phyloP scores from a whole-genome alignment of 2,329 filamentous ascomycete genomes.

The Verticillium nonalfalfae region DNA sequence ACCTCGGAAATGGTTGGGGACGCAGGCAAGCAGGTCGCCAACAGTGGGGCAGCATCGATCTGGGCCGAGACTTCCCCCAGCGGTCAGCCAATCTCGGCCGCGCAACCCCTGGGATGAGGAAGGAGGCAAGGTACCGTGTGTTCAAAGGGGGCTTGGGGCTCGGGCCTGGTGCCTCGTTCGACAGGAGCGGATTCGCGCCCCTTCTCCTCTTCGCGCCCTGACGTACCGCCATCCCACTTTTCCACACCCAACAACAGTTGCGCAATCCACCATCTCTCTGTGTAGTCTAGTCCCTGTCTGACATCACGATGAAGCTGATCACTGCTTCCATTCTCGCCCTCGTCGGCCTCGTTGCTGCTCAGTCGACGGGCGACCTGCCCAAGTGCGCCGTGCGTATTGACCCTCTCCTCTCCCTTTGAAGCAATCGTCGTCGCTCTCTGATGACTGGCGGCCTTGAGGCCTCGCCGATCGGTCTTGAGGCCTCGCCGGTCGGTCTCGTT shows the following conservation, averaged over 20 bases:
- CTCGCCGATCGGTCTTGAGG: not conserved
- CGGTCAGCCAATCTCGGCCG: not conserved
- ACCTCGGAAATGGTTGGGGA: not conserved
- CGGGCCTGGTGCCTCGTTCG: not conserved
- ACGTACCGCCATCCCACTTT: not conserved
- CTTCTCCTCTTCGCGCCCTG: not conserved
- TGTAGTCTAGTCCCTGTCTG: not conserved
- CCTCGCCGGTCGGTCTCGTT: conserved; percentile 1
- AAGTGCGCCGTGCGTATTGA: conserved; percentile 28
- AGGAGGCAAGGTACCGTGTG: not conserved
- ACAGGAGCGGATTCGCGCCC: not conserved
- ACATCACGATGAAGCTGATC: conserved; percentile 26
- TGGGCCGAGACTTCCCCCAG: not conserved
- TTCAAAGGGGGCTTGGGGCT: not conserved
- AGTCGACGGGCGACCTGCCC: conserved; percentile 23
- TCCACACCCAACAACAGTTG: not conserved
- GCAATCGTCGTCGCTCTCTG: not conserved
- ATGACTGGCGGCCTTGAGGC: not conserved
- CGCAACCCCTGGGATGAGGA: not conserved
- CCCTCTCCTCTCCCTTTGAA: not conserved
- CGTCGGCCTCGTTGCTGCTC: conserved; percentile 25
- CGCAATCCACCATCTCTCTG: not conserved
- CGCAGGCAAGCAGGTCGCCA: not conserved
- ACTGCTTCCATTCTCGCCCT: conserved; percentile 21
- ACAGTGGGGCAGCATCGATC: not conserved